Conservation (phyloP, 805 yeast species). For the Saccharomycopsis sp. region DNA sequence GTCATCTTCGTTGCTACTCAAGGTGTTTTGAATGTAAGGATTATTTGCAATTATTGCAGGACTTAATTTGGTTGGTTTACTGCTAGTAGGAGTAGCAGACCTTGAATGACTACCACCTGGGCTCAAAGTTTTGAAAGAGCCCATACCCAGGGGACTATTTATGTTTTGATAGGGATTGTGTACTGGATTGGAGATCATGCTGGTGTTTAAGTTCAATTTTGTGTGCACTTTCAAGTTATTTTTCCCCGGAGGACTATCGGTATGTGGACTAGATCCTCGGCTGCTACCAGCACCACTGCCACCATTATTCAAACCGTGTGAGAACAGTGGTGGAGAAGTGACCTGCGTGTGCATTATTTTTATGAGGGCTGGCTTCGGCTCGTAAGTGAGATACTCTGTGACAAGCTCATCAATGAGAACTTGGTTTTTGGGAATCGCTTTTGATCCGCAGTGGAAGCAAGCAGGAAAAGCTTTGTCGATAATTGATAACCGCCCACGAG, state of each 20-base stretch:
- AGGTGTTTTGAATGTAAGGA: conserved; percentile 19
- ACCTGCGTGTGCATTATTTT: neutral
- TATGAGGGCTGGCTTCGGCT: conserved; percentile 12
- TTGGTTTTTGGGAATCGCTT: conserved; percentile 14
- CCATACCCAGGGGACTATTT: conserved; percentile 16
- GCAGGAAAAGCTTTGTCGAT: conserved; percentile 17
- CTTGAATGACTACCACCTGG: neutral
- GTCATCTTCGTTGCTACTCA: too few species aligned
- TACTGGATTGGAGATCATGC: neutral
- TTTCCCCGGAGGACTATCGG: neutral
- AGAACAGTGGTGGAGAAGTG: neutral
- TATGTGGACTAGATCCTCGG: neutral
- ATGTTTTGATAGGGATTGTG: conserved; percentile 19
- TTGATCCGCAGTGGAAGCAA: conserved; percentile 17
- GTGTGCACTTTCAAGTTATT: too few species aligned
- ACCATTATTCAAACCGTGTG: conserved; percentile 3
- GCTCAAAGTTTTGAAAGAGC: conserved; percentile 1
- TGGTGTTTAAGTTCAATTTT: conserved; percentile 10
- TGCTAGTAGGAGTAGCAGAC: neutral
- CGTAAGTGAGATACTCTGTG: conserved; percentile 14
- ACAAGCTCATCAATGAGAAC: conserved; percentile 13
- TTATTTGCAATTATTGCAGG: conserved; percentile 8
- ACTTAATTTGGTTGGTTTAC: neutral
- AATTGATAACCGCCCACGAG: neutral
- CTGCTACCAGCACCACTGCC: too few species aligned